A percentile compares a stretch with the other conserved stretches of the same genome.
phyloP scores from a whole-genome alignment of 2,329 filamentous ascomycete species.

The Setomelanomma holmii region DNA sequence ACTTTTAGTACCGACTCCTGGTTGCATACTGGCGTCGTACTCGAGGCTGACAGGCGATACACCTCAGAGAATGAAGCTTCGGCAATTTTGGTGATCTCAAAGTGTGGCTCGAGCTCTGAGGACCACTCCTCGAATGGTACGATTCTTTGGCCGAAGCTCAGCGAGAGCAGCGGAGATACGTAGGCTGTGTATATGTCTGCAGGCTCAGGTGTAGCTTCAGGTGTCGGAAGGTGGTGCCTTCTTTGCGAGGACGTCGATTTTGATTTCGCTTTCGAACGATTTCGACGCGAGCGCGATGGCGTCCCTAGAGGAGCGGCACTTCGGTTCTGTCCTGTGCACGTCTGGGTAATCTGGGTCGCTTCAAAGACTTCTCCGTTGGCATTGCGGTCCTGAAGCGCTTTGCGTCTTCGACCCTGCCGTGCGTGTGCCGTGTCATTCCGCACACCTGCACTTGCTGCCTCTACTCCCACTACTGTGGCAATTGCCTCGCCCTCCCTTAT shows the following conservation, averaged over 20 bases:
- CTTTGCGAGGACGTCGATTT: conserved; percentile 13
- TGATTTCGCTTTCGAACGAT: conserved; percentile 15
- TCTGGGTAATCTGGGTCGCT: too few species aligned
- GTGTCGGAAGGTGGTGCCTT: conserved; percentile 21
- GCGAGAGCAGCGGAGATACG: conserved; percentile 34
- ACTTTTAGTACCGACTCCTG: conserved; percentile 59
- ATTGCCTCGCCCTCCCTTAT: too few species aligned
- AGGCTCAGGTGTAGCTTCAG: conserved; percentile 29
- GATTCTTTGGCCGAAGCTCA: conserved; percentile 35
- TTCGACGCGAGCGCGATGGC: conserved; percentile 16
- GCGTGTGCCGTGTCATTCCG: too few species aligned
- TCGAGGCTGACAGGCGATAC: conserved; percentile 60
- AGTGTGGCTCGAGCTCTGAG: conserved; percentile 50
- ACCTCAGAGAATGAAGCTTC: conserved; percentile 73
- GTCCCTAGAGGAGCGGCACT: too few species aligned
- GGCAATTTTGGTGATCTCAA: conserved; percentile 66
- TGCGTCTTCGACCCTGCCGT: too few species aligned
- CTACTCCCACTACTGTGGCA: too few species aligned
- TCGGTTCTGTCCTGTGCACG: too few species aligned
- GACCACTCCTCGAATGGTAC: conserved; percentile 53
- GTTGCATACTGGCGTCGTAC: conserved; percentile 27
- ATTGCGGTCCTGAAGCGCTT: too few species aligned
- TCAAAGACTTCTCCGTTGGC: too few species aligned
- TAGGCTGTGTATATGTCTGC: conserved; percentile 36
- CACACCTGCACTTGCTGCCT: too few species aligned